phyloP scores from a whole-genome alignment of 2,329 filamentous ascomycete species.

The Colletotrichum sp. region DNA sequence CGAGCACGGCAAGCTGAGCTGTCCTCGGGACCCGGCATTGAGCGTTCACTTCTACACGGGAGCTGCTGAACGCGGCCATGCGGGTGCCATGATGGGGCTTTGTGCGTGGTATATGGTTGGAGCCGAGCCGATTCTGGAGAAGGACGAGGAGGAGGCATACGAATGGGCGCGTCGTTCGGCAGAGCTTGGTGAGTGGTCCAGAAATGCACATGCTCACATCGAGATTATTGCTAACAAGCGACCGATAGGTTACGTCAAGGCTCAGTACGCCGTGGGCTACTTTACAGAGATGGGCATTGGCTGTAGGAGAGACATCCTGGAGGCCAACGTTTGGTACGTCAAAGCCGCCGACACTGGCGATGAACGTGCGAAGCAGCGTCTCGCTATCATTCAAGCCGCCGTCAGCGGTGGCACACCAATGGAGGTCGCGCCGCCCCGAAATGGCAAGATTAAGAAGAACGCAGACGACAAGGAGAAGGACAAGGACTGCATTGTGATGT shows the following conservation, averaged over 20 bases:
- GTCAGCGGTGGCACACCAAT: constrained; percentile 66
- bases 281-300: constrained; percentile 99
- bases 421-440: constrained; percentile 59
- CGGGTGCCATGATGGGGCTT: constrained; percentile 94
- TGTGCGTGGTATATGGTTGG: constrained; percentile 99
- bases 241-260: constrained; percentile 66
- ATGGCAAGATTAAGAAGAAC: constrained; percentile 56
- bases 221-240: constrained; percentile 15
- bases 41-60: constrained; percentile 98
- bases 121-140: constrained; percentile 88
- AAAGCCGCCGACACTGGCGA: constrained; percentile 92
- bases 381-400: constrained; percentile 86
- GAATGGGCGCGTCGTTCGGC: constrained; percentile 93
- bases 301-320: constrained; percentile 89
- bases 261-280: constrained; percentile 95
- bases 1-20: constrained; percentile 87
- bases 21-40: constrained; percentile 87
- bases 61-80: constrained; percentile 83
- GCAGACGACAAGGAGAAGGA: constrained; percentile 61
- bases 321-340: constrained; percentile 98
- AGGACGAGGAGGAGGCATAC: constrained; percentile 94
- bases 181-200: constrained; percentile 71
- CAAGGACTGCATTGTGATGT: constrained; percentile 66
- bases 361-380: constrained; percentile 83
- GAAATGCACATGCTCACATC: not conserved